These are phyloP conservation scores for Monosporascus sp. DNA, from an alignment of 2,329 filamentous ascomycete genomes.

Conservation along the genomic window DNA sequence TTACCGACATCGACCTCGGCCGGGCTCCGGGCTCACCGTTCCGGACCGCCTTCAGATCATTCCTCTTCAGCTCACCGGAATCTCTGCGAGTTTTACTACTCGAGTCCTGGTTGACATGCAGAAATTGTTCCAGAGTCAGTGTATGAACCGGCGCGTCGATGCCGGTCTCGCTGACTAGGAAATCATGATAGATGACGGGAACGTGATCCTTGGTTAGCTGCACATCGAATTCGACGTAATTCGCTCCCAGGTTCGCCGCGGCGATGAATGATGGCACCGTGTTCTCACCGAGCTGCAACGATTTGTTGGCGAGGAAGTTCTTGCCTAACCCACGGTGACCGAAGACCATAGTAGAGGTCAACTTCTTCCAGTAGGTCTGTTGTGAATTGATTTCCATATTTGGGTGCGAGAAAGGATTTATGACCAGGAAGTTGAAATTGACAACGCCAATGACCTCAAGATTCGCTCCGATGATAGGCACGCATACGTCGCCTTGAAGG, in stretches of 20 bases:
- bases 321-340: constrained; percentile 77
- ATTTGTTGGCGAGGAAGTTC: constrained; percentile 77
- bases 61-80: constrained; percentile 18
- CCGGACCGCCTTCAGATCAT: constrained; percentile 23
- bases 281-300: constrained; percentile 92
- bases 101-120: constrained; percentile 69
- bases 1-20: constrained; percentile 52
- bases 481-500: constrained; percentile 84
- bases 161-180: constrained; percentile 93
- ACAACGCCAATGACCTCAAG: constrained; percentile 90
- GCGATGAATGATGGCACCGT: constrained; percentile 94
- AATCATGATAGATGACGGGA: constrained; percentile 97
- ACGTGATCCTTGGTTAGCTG: constrained; percentile 98
- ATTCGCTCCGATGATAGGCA: constrained; percentile 80
- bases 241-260: constrained; percentile 83
- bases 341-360: constrained; percentile 79
- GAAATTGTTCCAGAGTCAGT: constrained; percentile 89
- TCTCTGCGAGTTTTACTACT: constrained; percentile 35
- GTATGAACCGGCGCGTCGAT: constrained; percentile 96
- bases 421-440: constrained; percentile 94
- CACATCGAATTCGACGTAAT: constrained; percentile 76
- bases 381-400: constrained; percentile 88
- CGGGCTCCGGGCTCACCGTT: constrained; percentile 28
- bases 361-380: constrained; percentile 94
- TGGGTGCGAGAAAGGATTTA: constrained; percentile 89